Conservation (phyloP, 2,329 filamentous ascomycete genomes). For the Cladosporium sp. region DNA sequence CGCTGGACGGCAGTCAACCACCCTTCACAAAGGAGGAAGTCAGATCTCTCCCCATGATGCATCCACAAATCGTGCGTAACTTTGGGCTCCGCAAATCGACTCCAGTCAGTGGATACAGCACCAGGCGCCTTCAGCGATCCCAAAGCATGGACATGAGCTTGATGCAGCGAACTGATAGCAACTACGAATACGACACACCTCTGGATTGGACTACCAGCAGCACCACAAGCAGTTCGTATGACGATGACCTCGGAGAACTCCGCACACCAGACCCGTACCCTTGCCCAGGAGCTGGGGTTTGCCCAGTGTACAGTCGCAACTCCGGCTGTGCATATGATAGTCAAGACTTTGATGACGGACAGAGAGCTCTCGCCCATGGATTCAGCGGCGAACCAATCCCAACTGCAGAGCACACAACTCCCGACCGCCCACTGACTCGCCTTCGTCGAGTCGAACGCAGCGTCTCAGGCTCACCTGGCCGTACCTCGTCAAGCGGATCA, state of each 20-base stretch:
- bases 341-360: slow-evolving; percentile 26
- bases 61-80: slow-evolving; percentile 31
- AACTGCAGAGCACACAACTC: not conserved
- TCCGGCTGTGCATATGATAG: slow-evolving; percentile 28
- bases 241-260: slow-evolving; percentile 16
- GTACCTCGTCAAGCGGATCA: slow-evolving; percentile 26
- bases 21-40: slow-evolving; percentile 31
- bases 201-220: slow-evolving; percentile 24
- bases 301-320: slow-evolving; percentile 23
- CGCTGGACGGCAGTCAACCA: slow-evolving; percentile 35
- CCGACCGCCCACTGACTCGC: slow-evolving; percentile 7
- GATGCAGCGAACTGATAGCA: slow-evolving; percentile 14
- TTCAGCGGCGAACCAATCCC: slow-evolving; percentile 9
- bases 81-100: slow-evolving; percentile 28
- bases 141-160: slow-evolving; percentile 29
- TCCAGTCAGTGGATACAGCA: not conserved
- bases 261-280: slow-evolving; percentile 20
- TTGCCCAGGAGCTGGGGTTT: slow-evolving; percentile 25
- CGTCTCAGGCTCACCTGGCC: slow-evolving; percentile 21
- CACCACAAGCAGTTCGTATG: slow-evolving; percentile 16
- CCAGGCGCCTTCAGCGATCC: slow-evolving; percentile 3
- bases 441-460: slow-evolving; percentile 17
- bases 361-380: slow-evolving; percentile 25
- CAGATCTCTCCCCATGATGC: slow-evolving; percentile 31
- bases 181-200: slow-evolving; percentile 20